Evolutionary conservation across 257 asterid species (phyloP).

Genomic region (Solanum piurae): DNA sequence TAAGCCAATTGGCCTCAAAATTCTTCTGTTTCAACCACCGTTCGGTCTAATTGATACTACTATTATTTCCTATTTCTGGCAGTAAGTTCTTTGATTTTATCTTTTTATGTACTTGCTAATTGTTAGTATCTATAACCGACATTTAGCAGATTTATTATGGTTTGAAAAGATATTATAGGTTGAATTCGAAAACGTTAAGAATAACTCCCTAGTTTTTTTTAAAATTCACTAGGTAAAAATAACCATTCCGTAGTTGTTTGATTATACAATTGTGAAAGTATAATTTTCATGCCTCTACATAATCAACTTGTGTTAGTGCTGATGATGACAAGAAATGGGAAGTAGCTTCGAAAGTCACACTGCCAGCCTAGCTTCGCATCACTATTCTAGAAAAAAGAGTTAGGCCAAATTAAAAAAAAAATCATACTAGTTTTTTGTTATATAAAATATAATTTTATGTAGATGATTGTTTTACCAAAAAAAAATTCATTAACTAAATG

Average conservation of each 20-base stretch:
- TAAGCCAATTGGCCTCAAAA: neutral
- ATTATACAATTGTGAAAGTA: neutral
- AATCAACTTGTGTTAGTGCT: neutral
- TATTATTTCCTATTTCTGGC: neutral
- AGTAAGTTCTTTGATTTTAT: neutral
- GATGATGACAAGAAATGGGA: neutral
- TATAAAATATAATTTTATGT: too few relatives aligned
- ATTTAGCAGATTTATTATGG: neutral
- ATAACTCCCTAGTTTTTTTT: neutral
- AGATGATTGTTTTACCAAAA: neutral
- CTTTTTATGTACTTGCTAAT: neutral
- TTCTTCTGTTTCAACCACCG: neutral
- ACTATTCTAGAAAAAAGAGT: neutral
- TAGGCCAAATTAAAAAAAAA: rapidly evolving
- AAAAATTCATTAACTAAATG: neutral
- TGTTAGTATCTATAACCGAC: neutral
- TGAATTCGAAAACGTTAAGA: neutral
- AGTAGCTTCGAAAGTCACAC: neutral
- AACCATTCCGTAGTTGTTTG: neutral
- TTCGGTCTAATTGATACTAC: neutral
- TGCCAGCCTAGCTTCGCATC: neutral
- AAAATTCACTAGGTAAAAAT: neutral
- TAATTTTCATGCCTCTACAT: neutral
- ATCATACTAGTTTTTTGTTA: neutral
- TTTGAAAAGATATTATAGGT: neutral